Conservation (phyloP, 352 stramenopile species). For the Phytophthora pseudosyringae region DNA sequence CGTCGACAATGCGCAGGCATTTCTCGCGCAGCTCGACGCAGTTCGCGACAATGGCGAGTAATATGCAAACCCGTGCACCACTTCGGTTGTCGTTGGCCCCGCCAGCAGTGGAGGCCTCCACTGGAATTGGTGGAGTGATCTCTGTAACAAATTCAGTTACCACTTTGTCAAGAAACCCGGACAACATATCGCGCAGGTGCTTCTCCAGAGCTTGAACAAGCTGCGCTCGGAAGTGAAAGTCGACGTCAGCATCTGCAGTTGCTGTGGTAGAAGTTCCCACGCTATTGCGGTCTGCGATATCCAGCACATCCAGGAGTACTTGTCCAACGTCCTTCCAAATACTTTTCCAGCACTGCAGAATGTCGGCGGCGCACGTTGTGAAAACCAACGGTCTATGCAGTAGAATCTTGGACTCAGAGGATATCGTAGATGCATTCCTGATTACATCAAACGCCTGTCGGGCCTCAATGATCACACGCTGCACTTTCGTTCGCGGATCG, state of each 20-base stretch:
- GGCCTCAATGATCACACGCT: constrained; percentile 55
- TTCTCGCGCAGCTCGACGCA: constrained; percentile 75
- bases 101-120: constrained; percentile 32
- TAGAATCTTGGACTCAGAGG: constrained; percentile 74
- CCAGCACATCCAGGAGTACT: constrained; percentile 56
- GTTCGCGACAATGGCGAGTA: constrained; percentile 76
- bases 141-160: constrained; percentile 51
- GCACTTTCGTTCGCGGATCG: constrained; percentile 44
- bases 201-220: constrained; percentile 51
- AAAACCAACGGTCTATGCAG: constrained; percentile 56
- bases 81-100: constrained; percentile 26
- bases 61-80: constrained; percentile 56
- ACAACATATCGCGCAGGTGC: constrained; percentile 58
- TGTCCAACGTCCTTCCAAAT: constrained; percentile 63
- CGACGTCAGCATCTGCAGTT: constrained; percentile 7
- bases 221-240: constrained; percentile 32
- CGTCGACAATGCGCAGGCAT: constrained; percentile 48
- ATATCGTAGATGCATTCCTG: constrained; percentile 70
- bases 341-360: constrained; percentile 54
- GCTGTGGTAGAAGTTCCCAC: not conserved
- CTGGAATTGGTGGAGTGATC: constrained; percentile 44
- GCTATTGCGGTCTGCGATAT: constrained; percentile 26
- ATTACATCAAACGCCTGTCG: constrained; percentile 60
- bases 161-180: constrained; percentile 54
- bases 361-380: constrained; percentile 48